Conservation (phyloP, 1,139 yeast genomes). For the Yamadazyma sp. region DNA sequence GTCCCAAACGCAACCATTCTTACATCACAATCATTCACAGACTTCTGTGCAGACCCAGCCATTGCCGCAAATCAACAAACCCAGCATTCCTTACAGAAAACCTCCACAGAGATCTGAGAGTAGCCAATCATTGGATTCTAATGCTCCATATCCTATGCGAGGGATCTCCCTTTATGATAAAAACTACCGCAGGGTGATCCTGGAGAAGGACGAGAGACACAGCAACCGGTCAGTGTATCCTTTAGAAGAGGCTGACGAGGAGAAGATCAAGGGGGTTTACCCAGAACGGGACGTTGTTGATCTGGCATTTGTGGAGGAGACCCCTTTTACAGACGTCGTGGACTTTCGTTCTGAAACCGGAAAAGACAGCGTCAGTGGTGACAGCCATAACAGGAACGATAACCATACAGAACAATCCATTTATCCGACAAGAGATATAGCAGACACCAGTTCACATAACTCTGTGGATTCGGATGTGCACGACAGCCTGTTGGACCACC, state of each 20-base stretch:
- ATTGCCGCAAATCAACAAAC: background rate
- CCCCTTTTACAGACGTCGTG: too few relatives aligned
- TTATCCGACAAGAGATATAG: too few relatives aligned
- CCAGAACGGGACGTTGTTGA: background rate
- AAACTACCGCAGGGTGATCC: slow-evolving; percentile 2
- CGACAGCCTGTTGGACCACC: too few relatives aligned
- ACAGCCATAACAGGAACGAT: too few relatives aligned
- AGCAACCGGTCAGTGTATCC: slow-evolving; percentile 1
- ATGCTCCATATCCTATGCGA: slow-evolving; percentile 28
- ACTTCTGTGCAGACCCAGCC: slow-evolving; percentile 1
- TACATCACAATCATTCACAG: slow-evolving; percentile 1
- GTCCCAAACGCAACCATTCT: slow-evolving; percentile 7
- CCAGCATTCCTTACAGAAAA: background rate
- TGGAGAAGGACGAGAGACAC: background rate
- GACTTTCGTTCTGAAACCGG: too few relatives aligned
- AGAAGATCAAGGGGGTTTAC: slow-evolving; percentile 3
- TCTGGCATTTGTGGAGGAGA: background rate
- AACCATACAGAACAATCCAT: too few relatives aligned
- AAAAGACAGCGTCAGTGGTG: too few relatives aligned
- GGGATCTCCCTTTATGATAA: slow-evolving; percentile 24
- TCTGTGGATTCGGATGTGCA: too few relatives aligned
- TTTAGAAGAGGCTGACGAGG: slow-evolving; percentile 3
- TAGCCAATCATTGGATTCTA: slow-evolving; percentile 3
- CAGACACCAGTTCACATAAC: too few relatives aligned
- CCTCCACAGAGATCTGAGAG: slow-evolving; percentile 3